Evolutionary conservation across 139 green algal species (phyloP), one percentile per base, ranked within the genome.

Genomic region (Asterochloris erici): DNA sequence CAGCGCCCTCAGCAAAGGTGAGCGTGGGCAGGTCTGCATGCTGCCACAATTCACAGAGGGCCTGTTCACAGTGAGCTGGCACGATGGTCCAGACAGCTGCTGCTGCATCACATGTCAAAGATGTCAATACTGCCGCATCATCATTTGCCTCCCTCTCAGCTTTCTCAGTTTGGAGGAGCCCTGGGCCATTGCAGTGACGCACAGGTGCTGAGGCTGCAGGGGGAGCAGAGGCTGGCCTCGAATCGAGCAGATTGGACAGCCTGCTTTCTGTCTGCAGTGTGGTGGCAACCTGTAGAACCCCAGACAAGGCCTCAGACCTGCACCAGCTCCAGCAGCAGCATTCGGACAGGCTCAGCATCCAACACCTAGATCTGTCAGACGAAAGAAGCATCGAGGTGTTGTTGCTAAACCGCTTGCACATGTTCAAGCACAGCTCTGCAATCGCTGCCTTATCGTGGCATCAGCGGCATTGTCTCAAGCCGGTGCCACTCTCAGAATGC

Each of bases 211-310:
- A 54, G 38, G 38, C 38, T 54, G 38, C 38, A 54, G 38, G 38
- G 6, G 38, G 38, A 54, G 38, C 38, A 54, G 38, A 54, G 38
- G 38, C 38, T 54, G 38, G 38, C 38, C 38, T 54, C 6, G 38
- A 54, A 54, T 54, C n/a, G n/a, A n/a, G n/a, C n/a, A n/a, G n/a
- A n/a, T n/a, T n/a, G n/a, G n/a, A 29, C n/a, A 29, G 23, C 19
- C 24, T 68, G 9, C 4, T 24, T 15, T 11, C 23, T 69, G 29
- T 47, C 17, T 66, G 81, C 85, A 87, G 81, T 64, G 94, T 97
- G 0, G 68, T 97, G 23, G 94, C 94, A 16, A 92, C 91, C 6
- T 97, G 94, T 81, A 82, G 94, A 4, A 77, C 86, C 28, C 94
- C 93, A 16, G 86, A 82, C 1, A 71, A 54, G 11, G 89, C 90